Percentiles rank a stretch among this genome's conserved stretches.
These are phyloP conservation scores for Microsporum canis DNA, from an alignment of 2,329 filamentous ascomycete species.

Conservation along the genomic window DNA sequence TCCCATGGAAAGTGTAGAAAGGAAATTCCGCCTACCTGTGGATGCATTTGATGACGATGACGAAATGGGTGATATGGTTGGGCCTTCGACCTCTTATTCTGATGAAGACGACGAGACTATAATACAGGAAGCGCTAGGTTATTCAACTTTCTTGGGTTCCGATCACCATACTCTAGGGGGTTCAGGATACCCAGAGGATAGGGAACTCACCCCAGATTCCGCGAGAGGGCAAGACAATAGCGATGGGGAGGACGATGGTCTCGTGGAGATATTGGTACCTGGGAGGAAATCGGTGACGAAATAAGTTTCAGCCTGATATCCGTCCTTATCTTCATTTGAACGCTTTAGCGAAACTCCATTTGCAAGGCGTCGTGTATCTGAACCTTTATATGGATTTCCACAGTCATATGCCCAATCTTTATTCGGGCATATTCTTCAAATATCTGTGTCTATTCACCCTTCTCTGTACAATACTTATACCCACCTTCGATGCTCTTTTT, in stretches of 20 bases:
- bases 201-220: conserved; percentile 1
- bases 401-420: background rate
- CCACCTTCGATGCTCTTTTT: background rate
- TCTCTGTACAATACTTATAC: conserved; percentile 5
- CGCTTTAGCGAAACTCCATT: background rate
- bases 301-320: background rate
- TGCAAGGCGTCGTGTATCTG: background rate
- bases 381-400: background rate
- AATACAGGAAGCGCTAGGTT: conserved; percentile 55
- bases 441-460: background rate
- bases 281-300: conserved; percentile 23
- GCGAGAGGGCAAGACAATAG: conserved; percentile 35
- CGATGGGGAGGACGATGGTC: conserved; percentile 32
- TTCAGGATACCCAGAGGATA: conserved; percentile 20
- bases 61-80: conserved; percentile 40
- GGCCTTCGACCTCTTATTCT: conserved; percentile 35
- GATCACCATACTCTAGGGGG: background rate
- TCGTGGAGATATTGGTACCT: conserved; percentile 38
- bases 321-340: background rate
- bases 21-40: conserved; percentile 42
- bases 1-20: conserved; percentile 27
- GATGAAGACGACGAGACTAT: conserved; percentile 43
- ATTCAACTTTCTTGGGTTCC: conserved; percentile 51
- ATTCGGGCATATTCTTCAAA: background rate
- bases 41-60: conserved; percentile 43